phyloP scores from a whole-genome alignment of 805 yeast species.

The Kodamaea laetipori region DNA sequence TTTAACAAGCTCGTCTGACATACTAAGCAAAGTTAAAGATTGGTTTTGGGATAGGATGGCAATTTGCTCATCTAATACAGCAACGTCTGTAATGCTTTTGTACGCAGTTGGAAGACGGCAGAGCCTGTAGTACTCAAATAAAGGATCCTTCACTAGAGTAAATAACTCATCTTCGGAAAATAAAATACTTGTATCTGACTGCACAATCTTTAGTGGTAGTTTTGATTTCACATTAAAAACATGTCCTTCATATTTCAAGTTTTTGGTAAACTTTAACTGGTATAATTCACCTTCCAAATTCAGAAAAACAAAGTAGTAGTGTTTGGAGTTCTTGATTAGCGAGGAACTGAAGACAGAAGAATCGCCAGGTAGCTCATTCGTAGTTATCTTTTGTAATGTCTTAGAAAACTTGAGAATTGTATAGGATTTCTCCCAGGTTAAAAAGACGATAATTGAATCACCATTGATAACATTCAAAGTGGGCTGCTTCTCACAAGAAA shows the following conservation, averaged over 20 bases:
- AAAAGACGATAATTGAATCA: not conserved
- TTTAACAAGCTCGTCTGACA: not conserved
- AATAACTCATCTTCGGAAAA: slow-evolving; percentile 3
- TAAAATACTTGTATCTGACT: not conserved
- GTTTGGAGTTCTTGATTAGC: not conserved
- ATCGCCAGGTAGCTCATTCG: slow-evolving; percentile 1
- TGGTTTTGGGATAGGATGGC: not conserved
- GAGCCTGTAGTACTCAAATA: slow-evolving; percentile 8
- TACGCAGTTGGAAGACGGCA: not conserved
- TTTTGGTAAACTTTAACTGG: slow-evolving; percentile 6
- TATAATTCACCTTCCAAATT: slow-evolving; percentile 8
- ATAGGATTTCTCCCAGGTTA: slow-evolving; percentile 7
- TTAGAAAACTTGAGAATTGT: not conserved
- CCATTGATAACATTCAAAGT: not conserved
- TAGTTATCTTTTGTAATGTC: not conserved
- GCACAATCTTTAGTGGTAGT: slow-evolving; percentile 8
- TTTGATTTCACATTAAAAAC: not conserved
- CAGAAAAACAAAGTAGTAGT: slow-evolving; percentile 10
- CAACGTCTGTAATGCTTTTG: slow-evolving; percentile 3
- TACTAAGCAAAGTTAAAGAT: not conserved
- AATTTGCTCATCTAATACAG: not conserved
- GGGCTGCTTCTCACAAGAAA: not conserved
- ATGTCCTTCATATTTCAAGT: slow-evolving; percentile 1
- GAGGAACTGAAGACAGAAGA: slow-evolving; percentile 3
- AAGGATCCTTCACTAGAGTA: slow-evolving; percentile 2